Evolutionary conservation across 768 basidiomycete species (phyloP), one percentile per base, ranked within the genome.

Genomic region (Calvatia gigantea): DNA sequence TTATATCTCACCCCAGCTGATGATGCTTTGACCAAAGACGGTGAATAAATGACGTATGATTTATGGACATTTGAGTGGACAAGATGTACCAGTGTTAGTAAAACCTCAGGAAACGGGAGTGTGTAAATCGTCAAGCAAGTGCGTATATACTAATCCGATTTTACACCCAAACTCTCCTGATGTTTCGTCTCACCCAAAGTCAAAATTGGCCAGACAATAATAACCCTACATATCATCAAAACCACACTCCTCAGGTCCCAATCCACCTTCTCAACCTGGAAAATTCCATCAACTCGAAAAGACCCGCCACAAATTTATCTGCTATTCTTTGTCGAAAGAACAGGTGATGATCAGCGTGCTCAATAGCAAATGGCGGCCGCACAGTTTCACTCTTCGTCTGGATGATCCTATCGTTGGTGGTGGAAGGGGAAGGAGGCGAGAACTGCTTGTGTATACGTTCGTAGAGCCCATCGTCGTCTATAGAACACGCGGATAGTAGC

Each of bases 341-440:
- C 8, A 66, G 49, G 49, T 70, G 69, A 45, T 66, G 66, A 43
- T 75, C 76, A 11, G 75, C 74, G 42, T 69, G 68, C 27, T 67
- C 61, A 43, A 83, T 76, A 19, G 67, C 70, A 57, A 82, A 82
- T 0, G 77, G 76, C 15, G 73, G 69, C 3, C 60, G 60, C 28
- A 75, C 70, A 3, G 65, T 67, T 7, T 58, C 48, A 14, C 66
- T 64, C 43, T 61, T 64, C 9, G 62, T 58, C 4, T 58, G 63
- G n/a, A 66, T 67, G 0, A 49, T 31, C 23, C 32, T 53, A 12
- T 32, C 25, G 29, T 31, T 32, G n/a, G 5, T 21, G 19, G 7
- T 14, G n/a, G n/a, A n/a, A n/a, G n/a, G n/a, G 19, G 17, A 3
- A 9, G 51, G 32, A 6, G 25, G 35, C 8, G 51, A 44, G 23